Evolutionary conservation across 192 early-diverging fungal species (phyloP), one percentile per base, ranked within the genome.

Genomic region (Coemansia interrupta): DNA sequence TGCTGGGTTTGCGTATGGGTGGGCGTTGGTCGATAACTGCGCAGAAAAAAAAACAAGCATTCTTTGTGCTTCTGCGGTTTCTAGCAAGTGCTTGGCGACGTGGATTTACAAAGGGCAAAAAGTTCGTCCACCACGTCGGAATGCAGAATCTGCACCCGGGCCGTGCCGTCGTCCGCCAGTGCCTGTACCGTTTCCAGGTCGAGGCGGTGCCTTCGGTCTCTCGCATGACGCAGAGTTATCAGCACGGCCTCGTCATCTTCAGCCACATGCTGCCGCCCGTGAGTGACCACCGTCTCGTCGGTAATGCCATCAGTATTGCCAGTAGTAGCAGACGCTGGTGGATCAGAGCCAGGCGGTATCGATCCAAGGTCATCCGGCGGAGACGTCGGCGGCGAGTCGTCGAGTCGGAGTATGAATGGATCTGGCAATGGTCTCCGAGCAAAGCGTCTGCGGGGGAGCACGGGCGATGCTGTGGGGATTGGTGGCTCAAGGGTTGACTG

Each of bases 91-190:
- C 32, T 36, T 36, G 32, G 32, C 32, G 32, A 7, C 5, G 5
- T 11, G 10, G 32, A 36, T 51, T 15, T 53, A 30, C 51, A 38
- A 13, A 53, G n/a, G 39, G 23, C 20, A 18, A 40, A 40, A 17
- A 61, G 17, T 18, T 61, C 59, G 41, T 61, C 59, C 17, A 41
- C 19, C 4, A 61, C 19, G 10, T n/a, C 32, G 17, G 51, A 53
- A 23, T 19, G 23, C 1, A 50, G 36, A 4, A 39, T 30, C 32
- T 36, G 19, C 4, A 26, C 20, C 12, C 29, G 13, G 3, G 12
- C 22, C 13, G 28, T n/a, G 26, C 11, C 8, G 20, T 18, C 18
- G 28, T 50, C 24, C 29, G 48, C 4, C 24, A 13, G 26, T 28
- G 48, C 13, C 48, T 14, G 48, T 17, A 26, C 3, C 14, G 5